Base-by-base conservation (phyloP, 2,329 filamentous ascomycete genomes). In the Colletotrichum neosansevieriae region DNA sequence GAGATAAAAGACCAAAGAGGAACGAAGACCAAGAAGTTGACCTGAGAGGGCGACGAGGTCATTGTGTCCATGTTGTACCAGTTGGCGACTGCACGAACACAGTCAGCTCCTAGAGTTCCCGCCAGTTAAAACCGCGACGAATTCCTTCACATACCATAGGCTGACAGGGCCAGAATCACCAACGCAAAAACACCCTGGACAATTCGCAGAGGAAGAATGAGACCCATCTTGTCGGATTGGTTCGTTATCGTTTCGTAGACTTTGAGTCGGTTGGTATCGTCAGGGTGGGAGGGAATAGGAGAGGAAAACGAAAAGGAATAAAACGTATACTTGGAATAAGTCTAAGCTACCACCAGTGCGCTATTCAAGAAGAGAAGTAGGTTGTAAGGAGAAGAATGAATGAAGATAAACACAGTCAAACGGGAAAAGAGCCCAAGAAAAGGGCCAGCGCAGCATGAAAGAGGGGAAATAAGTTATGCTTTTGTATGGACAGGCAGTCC, bases 1-100 rank as follows among this genome's bases (percentile, higher is more conserved):
- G 88, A 88, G 60, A 88, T 24, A 42, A 89, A 75, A 32, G 87
- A 86, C 73, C 86, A 84, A 49, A 86, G 71, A 2, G 86, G 83
- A 29, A 80, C 80, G 73, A 87, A 86, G 73, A 90, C 78, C 70
- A 90, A 77, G 76, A 89, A 89, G 79, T 84, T 86, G 77, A 90
- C 78, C 70, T 88, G 83, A 3, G 82, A 79, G 0, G 88, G 88
- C n/a, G 87, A 83, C 17, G 82, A 72, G 3, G 82, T 83, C 71
- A 83, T 80, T 73, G 86, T 91, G 73, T 87, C 80, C 68, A 77
- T 79, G 75, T 85, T 82, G 76, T 88, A 89, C 85, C 86, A 90
- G 77, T 89, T 82, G 71, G 85, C 81, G 63, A 90, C 88, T 90
- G 63, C 67, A 38, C 34, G 45, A 32, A 56, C 21, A 50, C 17